phyloP scores from a whole-genome alignment of 768 basidiomycete genomes.

The Gelatoporia subvermispora region DNA sequence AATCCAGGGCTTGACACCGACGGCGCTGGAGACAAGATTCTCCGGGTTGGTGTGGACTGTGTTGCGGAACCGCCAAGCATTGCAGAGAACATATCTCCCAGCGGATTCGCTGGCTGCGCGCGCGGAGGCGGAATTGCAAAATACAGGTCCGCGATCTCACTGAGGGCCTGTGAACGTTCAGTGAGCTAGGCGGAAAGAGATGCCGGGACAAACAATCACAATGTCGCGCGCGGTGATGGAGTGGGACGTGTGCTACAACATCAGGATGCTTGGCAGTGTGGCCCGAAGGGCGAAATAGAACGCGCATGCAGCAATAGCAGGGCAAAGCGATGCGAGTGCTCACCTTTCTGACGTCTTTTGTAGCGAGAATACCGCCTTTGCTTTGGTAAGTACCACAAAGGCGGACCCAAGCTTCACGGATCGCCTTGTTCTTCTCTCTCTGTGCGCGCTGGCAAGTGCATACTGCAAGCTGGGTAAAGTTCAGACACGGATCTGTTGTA shows the following conservation, averaged over 20 bases:
- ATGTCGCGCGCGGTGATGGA: neutral
- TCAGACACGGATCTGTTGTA: constrained; percentile 72
- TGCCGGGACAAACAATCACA: constrained; percentile 3
- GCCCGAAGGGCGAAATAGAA: no score
- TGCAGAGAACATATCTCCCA: constrained; percentile 86
- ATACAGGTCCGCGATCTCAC: constrained; percentile 68
- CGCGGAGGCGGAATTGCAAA: constrained; percentile 85
- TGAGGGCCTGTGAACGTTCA: constrained; percentile 47
- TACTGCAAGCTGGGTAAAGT: constrained; percentile 88
- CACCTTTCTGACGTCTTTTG: constrained; percentile 61
- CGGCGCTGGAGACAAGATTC: constrained; percentile 42
- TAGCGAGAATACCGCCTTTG: constrained; percentile 55
- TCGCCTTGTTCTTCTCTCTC: constrained; percentile 70
- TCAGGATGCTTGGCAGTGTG: no score
- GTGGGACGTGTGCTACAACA: no score
- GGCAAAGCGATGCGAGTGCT: constrained; percentile 18
- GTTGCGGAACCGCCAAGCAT: constrained; percentile 72
- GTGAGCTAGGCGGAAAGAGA: constrained; percentile 8
- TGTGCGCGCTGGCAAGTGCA: constrained; percentile 84
- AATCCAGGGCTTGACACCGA: constrained; percentile 34
- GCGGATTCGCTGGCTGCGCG: constrained; percentile 65
- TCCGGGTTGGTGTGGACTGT: constrained; percentile 29
- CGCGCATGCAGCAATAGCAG: no score
- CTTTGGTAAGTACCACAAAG: constrained; percentile 82
- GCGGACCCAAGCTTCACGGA: constrained; percentile 80